A percentile compares a stretch with the other conserved stretches of the same genome.
These are phyloP conservation scores for Colletotrichum sp. DNA, from an alignment of 2,329 filamentous ascomycete genomes.

Conservation along the genomic window DNA sequence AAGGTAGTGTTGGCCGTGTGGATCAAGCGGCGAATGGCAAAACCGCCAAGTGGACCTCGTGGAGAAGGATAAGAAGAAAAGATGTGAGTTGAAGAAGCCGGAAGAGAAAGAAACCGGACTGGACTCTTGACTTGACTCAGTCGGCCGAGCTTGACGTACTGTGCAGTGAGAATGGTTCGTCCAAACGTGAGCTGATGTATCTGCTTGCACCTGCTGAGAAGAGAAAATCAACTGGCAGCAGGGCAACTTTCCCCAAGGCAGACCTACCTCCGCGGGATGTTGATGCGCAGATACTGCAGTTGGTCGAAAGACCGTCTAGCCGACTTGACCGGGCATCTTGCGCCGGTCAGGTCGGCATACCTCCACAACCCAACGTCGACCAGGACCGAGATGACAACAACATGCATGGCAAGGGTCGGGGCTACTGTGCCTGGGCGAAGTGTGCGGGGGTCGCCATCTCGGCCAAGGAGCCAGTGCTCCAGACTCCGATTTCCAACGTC, in stretches of 20 bases:
- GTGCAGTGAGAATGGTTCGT: neutral
- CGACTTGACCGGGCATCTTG: neutral
- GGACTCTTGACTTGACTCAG: neutral
- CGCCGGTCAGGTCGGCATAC: neutral
- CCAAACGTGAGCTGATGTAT: neutral
- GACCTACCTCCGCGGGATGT: neutral
- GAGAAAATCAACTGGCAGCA: neutral
- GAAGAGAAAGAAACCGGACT: neutral
- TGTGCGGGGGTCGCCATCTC: neutral
- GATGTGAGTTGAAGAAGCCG: neutral
- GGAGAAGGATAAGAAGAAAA: neutral
- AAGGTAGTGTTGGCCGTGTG: neutral
- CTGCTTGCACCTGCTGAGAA: neutral
- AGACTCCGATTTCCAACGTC: slow-evolving; percentile 1
- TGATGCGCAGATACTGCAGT: neutral
- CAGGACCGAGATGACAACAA: neutral
- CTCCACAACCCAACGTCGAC: neutral
- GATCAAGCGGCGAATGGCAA: neutral
- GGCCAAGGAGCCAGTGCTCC: slow-evolving; percentile 3
- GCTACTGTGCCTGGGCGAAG: neutral
- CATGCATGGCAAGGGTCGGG: neutral
- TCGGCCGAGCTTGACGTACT: neutral
- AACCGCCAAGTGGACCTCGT: slow-evolving; percentile 5
- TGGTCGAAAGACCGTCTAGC: neutral
- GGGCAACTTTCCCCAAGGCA: neutral